These are phyloP conservation scores for Echeveria elegans DNA, from an alignment of 164 flowering plant genomes.

Conservation along the genomic window DNA sequence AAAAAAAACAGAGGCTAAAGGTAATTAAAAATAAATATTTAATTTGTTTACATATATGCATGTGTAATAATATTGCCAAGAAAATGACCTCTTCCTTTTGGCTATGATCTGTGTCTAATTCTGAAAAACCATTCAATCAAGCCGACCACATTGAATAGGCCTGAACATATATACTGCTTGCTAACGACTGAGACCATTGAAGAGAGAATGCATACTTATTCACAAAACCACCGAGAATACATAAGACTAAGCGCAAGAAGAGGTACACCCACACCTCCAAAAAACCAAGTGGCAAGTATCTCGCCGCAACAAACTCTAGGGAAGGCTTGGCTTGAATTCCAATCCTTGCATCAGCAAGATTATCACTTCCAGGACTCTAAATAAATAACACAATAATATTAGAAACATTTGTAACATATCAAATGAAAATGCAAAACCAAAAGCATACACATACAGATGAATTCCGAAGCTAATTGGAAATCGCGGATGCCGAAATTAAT, in stretches of 20 bases:
- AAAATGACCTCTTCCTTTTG: no score
- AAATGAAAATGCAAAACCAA: background rate
- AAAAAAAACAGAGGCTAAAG: no score
- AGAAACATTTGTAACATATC: background rate
- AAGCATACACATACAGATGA: slow-evolving; percentile 19
- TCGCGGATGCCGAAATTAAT: no score
- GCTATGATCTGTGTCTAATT: no score
- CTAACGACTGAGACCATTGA: slow-evolving; percentile 44
- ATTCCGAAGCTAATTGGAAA: slow-evolving; percentile 35
- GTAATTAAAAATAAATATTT: no score
- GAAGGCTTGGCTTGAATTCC: slow-evolving; percentile 97
- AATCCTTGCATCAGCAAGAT: slow-evolving; percentile 68
- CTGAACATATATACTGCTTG: slow-evolving; percentile 69
- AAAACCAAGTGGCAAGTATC: slow-evolving; percentile 84
- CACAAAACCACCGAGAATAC: background rate
- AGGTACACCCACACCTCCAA: slow-evolving; percentile 97
- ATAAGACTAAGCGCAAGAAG: slow-evolving; percentile 80
- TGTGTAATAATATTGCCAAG: no score
- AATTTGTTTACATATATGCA: no score
- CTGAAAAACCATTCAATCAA: no score
- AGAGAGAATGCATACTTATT: background rate
- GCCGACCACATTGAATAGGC: slow-evolving; percentile 97
- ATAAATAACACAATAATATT: slow-evolving; percentile 9
- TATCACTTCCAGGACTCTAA: slow-evolving; percentile 13
- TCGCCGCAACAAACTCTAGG: slow-evolving; percentile 89